Evolutionary conservation across 2,329 filamentous ascomycete species (phyloP).

Genomic region (Colletotrichum cordylinicola): DNA sequence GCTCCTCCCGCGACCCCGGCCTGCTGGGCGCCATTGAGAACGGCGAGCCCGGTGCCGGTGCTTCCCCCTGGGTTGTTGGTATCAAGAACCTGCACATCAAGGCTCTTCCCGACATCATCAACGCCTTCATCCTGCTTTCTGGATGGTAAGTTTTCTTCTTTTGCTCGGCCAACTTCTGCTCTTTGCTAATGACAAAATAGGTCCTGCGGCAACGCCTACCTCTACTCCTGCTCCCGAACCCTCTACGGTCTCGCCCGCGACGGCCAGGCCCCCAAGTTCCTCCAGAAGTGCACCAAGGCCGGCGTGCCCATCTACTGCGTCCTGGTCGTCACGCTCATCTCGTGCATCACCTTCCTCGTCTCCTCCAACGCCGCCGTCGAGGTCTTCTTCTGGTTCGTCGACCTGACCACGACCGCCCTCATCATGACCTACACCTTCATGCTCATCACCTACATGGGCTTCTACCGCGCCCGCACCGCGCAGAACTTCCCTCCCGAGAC

Average conservation of each 20-base stretch:
- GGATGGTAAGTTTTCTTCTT: constrained; percentile 20
- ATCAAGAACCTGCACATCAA: constrained; percentile 60
- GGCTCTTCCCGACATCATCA: constrained; percentile 63
- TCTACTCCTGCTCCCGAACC: constrained; percentile 56
- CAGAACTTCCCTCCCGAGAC: constrained; percentile 53
- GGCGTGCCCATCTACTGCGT: constrained; percentile 51
- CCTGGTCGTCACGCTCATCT: constrained; percentile 34
- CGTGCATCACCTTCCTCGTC: constrained; percentile 42
- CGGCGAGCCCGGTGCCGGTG: constrained; percentile 53
- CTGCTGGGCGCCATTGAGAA: constrained; percentile 60
- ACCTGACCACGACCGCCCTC: constrained; percentile 61
- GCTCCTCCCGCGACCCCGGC: constrained; percentile 62
- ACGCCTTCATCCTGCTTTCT: constrained; percentile 44
- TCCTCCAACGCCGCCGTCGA: constrained; percentile 39
- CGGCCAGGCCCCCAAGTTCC: constrained; percentile 50
- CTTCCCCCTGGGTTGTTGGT: constrained; percentile 57
- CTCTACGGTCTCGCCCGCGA: constrained; percentile 57
- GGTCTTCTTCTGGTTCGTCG: constrained; percentile 50
- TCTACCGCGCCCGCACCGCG: constrained; percentile 57
- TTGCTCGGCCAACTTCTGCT: neutral
- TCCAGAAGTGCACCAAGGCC: constrained; percentile 42
- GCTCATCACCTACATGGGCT: constrained; percentile 50
- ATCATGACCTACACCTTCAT: constrained; percentile 64
- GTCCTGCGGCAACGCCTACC: constrained; percentile 57
- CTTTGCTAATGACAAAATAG: neutral